These are phyloP conservation scores for Acacia crassicarpa DNA, from an alignment of 306 rosid species.

Conservation along the genomic window DNA sequence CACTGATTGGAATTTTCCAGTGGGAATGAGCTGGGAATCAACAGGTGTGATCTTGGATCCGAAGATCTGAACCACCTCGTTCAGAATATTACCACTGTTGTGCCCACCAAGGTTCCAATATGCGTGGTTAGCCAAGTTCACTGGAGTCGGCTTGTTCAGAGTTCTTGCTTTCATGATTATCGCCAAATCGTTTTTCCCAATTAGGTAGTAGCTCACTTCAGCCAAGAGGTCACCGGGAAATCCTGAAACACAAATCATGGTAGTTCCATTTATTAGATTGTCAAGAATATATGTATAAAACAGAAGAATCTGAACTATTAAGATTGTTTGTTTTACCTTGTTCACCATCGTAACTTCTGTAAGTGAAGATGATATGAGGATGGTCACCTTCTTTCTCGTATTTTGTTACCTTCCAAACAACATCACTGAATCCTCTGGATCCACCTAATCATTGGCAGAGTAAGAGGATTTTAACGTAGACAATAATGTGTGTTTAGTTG, in stretches of 20 bases:
- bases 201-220: slow-evolving; percentile 40
- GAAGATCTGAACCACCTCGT: slow-evolving; percentile 46
- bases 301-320: neutral
- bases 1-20: slow-evolving; percentile 48
- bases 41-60: slow-evolving; percentile 51
- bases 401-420: slow-evolving; percentile 51
- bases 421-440: slow-evolving; percentile 54
- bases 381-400: slow-evolving; percentile 31
- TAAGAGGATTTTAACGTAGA: neutral
- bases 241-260: slow-evolving; percentile 37
- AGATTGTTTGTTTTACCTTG: slow-evolving; percentile 41
- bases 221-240: slow-evolving; percentile 64
- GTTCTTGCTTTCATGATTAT: slow-evolving; percentile 51
- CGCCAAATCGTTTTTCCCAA: slow-evolving; percentile 39
- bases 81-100: slow-evolving; percentile 52
- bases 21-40: slow-evolving; percentile 52
- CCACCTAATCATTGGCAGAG: slow-evolving; percentile 44
- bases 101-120: slow-evolving; percentile 77
- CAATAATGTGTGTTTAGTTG: neutral
- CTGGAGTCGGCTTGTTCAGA: slow-evolving; percentile 65
- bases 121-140: slow-evolving; percentile 59
- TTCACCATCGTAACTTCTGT: slow-evolving; percentile 58
- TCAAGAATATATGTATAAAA: neutral
- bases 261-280: neutral
- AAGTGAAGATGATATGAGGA: slow-evolving; percentile 50